Percentiles rank a stretch among this genome's conserved stretches.
Conservation (phyloP, 2,329 filamentous ascomycete species). For the Epichloe scottii region DNA sequence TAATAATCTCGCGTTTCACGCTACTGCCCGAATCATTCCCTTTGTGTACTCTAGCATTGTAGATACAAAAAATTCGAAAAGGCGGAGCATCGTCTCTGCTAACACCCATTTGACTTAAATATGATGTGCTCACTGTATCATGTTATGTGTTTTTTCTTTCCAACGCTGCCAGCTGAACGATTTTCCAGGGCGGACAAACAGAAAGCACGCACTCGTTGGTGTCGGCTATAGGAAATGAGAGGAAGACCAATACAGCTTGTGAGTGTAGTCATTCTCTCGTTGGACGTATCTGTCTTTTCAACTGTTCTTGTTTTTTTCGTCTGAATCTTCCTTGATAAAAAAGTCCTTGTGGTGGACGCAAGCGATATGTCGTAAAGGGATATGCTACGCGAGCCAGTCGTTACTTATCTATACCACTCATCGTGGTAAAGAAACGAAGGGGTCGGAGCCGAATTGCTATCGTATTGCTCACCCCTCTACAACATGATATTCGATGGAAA, state of each 20-base stretch:
- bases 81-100: slow-evolving; percentile 21
- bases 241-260: too few relatives aligned
- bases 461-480: neutral
- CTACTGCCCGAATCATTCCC: slow-evolving; percentile 29
- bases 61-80: slow-evolving; percentile 40
- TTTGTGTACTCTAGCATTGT: slow-evolving; percentile 60
- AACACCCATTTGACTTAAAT: slow-evolving; percentile 12
- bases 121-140: neutral
- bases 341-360: neutral
- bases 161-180: too few relatives aligned
- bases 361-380: neutral
- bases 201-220: too few relatives aligned
- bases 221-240: too few relatives aligned
- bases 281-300: too few relatives aligned
- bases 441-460: too few relatives aligned
- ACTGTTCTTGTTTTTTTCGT: too few relatives aligned
- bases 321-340: too few relatives aligned
- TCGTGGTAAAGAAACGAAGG: neutral
- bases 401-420: neutral
- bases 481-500: neutral
- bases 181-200: neutral
- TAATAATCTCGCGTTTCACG: slow-evolving; percentile 43
- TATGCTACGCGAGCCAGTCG: neutral
- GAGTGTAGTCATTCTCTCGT: too few relatives aligned
- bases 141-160: neutral